These are phyloP conservation scores for Clitocybe nebularis DNA, from an alignment of 1,284 basidiomycete genomes.

Conservation along the genomic window DNA sequence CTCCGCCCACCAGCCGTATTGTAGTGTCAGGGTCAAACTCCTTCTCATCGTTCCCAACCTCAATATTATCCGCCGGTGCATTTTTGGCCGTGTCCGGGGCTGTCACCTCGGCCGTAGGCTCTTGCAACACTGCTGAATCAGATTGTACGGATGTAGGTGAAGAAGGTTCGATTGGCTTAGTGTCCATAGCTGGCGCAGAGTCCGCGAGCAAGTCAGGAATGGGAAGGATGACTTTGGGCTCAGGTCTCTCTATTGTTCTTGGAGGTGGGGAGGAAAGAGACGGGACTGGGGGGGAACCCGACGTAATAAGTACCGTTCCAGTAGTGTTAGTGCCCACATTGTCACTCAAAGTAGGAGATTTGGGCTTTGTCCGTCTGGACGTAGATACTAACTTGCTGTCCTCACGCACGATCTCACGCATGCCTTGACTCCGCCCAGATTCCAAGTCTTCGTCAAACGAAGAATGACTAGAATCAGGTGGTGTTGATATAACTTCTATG, in stretches of 20 bases:
- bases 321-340: background rate
- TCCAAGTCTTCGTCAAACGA: constrained; percentile 59
- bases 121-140: constrained; percentile 4
- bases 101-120: constrained; percentile 2
- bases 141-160: constrained; percentile 10
- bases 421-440: constrained; percentile 40
- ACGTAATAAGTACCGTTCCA: background rate
- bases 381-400: constrained; percentile 23
- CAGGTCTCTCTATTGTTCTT: constrained; percentile 23
- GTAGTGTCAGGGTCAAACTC: constrained; percentile 35
- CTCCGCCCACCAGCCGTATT: constrained; percentile 56
- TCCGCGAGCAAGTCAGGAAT: constrained; percentile 46
- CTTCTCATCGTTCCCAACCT: constrained; percentile 14
- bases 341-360: background rate
- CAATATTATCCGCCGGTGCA: constrained; percentile 5
- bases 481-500: constrained; percentile 43
- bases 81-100: constrained; percentile 1
- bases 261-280: constrained; percentile 15
- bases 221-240: too few species aligned
- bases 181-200: constrained; percentile 31
- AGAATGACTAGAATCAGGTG: constrained; percentile 27
- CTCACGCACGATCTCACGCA: constrained; percentile 37
- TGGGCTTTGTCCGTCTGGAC: constrained; percentile 20
- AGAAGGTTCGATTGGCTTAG: constrained; percentile 29
- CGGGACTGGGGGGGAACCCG: background rate